Base-by-base conservation (phyloP, 148 eudicot genomes). In the Vaccinium vitisidaea region DNA sequence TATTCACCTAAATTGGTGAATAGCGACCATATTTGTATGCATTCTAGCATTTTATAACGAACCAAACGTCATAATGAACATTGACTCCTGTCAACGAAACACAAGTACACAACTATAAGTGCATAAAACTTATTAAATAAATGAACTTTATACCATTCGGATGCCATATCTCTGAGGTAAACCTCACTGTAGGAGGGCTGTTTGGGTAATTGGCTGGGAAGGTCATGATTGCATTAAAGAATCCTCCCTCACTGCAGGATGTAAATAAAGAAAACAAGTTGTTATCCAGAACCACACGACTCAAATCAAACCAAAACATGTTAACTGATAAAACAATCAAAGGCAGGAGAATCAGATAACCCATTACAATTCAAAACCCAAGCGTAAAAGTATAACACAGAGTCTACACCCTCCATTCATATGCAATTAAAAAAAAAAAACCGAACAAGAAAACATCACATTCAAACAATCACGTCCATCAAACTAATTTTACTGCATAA, bases 101-200 rank as follows among this genome's bases (percentile, higher is more conserved):
- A 69, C 18, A 69, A 69, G 8, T 7, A 30, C 36, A 69, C 18
- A 69, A 69, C 18, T 7, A 3, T 3, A 27, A 27, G 13, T 39
- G 56, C 27, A 79, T 43, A 36, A 79, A 75, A 73, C 15, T 25
- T 0, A 46, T 43, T 15, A 71, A 14, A 58, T 0, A 15, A 55
- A 18, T 32, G 48, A 36, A 71, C 30, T 32, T 59, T 89, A 91
- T 85, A 94, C 98, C 98, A 89, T 94, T 94, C 50, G 98, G 98
- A 90, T 94, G 98, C 98, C 98, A 94, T 46, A 95, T 56, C 73
- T 95, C 97, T 12, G 98, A 95, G 55, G 96, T 92, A 88, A 95
- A 95, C 87, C 88, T 90, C 87, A 95, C 94, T 36, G 93, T 83
- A 70, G 98, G 97, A 59, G 98, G 98, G 86, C 95, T 95, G 79